Evolutionary conservation across 441 rosid genomes (phyloP).

Genomic region (Bruguiera hainesii): DNA sequence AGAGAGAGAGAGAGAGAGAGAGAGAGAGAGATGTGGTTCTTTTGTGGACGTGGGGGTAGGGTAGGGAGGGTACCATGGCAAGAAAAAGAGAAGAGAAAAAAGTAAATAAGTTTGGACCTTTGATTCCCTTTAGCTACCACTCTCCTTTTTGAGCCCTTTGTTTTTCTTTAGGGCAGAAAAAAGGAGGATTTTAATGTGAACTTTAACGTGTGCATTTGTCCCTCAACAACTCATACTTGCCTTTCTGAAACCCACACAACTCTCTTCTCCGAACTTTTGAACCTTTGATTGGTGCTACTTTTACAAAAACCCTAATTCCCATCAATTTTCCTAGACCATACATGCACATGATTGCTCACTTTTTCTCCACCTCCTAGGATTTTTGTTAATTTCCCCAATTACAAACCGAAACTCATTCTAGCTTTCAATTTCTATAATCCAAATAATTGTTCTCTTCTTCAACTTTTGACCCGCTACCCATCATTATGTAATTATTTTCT

Average conservation of each 20-base stretch:
- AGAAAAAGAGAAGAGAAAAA: conserved; percentile 27
- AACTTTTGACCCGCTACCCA: conserved; percentile 17
- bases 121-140: conserved; percentile 33
- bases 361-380: conserved; percentile 22
- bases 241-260: conserved; percentile 18
- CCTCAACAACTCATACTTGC: conserved; percentile 31
- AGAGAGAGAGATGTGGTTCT: conserved; percentile 11
- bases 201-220: conserved; percentile 41
- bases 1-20: conserved; percentile 19
- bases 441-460: conserved; percentile 19
- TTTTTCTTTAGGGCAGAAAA: conserved; percentile 26
- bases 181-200: conserved; percentile 29
- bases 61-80: conserved; percentile 17
- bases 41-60: conserved; percentile 58
- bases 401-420: conserved; percentile 25
- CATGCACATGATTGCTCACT: conserved; percentile 16
- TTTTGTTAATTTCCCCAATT: conserved; percentile 25
- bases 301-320: conserved; percentile 27
- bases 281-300: conserved; percentile 6
- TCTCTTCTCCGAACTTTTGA: conserved; percentile 19
- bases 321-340: neutral
- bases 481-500: conserved; percentile 14
- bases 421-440: conserved; percentile 28
- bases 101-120: conserved; percentile 30
- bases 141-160: conserved; percentile 8